Conservation (phyloP, 495 filamentous ascomycete species). For the Penicillium ochrochloron region DNA sequence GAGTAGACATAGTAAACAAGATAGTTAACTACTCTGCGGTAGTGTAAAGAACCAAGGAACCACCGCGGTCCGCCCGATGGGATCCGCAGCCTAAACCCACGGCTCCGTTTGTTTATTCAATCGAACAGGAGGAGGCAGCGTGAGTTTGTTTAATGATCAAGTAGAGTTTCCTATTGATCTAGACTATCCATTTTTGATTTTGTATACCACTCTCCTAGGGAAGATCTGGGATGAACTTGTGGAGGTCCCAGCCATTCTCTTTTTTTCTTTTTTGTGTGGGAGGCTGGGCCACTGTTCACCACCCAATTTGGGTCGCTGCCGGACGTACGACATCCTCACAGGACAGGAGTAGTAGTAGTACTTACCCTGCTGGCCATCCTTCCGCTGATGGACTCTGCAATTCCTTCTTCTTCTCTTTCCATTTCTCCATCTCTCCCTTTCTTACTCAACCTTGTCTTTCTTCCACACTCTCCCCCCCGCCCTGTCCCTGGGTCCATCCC, state of each 20-base stretch:
- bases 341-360: too few relatives aligned
- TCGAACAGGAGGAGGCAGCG: neutral
- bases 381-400: neutral
- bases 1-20: constrained; percentile 5
- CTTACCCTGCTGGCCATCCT: neutral
- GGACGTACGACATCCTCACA: neutral
- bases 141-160: too few relatives aligned
- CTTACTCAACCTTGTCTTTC: neutral
- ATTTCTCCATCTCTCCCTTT: constrained; percentile 8
- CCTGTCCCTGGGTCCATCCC: constrained; percentile 11
- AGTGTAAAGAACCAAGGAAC: constrained; percentile 17
- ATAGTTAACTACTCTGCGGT: too few relatives aligned
- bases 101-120: constrained; percentile 25
- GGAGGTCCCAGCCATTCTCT: constrained; percentile 17
- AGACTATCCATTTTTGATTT: neutral
- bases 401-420: neutral
- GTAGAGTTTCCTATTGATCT: neutral
- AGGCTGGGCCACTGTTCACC: constrained; percentile 17
- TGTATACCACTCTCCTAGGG: neutral
- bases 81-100: constrained; percentile 19
- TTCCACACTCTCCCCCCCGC: neutral
- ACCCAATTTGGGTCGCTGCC: constrained; percentile 1
- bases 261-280: neutral
- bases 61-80: constrained; percentile 18
- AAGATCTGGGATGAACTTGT: constrained; percentile 9